Evolutionary conservation across 495 filamentous ascomycete species (phyloP), one percentile per base, ranked within the genome.

Genomic region (Hypoxylon subgilvum): DNA sequence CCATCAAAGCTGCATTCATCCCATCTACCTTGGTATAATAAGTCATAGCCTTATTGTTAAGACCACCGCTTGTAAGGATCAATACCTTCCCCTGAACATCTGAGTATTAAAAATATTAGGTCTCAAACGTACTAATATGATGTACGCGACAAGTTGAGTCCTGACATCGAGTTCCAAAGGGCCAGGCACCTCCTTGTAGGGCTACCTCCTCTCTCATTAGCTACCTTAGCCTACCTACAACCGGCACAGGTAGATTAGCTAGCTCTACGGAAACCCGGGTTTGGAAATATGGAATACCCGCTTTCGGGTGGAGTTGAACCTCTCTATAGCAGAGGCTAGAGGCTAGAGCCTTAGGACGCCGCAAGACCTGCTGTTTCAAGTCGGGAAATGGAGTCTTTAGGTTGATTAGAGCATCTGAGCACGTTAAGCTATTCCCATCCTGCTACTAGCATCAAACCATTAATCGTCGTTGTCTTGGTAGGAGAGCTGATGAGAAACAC

Each of bases 131-230:
- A 31, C 44, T 57, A 58, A 57, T 64, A 64, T 64, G 61, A 64
- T 64, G 49, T 64, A 53, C 61, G 40, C 44, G 54, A 53, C 49
- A 54, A 64, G 61, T 49, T 64, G 45, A 39, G n/a, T n/a, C n/a
- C 36, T 27, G 23, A 27, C 8, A 51, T 53, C 53, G 44, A 19
- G 49, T 58, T 49, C 54, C 49, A 54, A n/a, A 54, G 44, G 55
- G 54, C 61, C 53, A 54, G 61, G 61, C 50, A 58, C 38, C 42
- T 55, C 54, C 49, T 51, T 18, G 49, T 40, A 48, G 32, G 43
- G 13, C n/a, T n/a, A n/a, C n/a, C n/a, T n/a, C 27, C 45, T 32
- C 19, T 21, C 50, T 49, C 34, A 61, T 46, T 64, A 58, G 61
- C 43, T 64, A 58, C n/a, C n/a, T n/a, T n/a, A n/a, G n/a, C n/a